phyloP scores from a whole-genome alignment of 805 yeast species.

The Kazachstania kunashirensis region DNA sequence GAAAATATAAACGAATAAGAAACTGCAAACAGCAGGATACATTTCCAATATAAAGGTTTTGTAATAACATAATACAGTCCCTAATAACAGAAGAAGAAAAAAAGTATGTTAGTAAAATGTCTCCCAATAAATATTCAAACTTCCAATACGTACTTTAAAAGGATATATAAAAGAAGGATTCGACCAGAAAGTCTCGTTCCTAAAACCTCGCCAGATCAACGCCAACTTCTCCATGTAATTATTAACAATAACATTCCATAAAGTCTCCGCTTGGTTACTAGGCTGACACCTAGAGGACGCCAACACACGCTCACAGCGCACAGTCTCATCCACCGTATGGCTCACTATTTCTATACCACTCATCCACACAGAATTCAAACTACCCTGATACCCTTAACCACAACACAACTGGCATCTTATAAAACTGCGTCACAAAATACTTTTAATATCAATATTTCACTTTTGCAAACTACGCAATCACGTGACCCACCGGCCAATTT shows the following conservation, averaged over 20 bases:
- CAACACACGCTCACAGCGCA: background rate
- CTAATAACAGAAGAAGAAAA: constrained; percentile 7
- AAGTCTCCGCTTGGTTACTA: no score
- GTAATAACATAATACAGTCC: constrained; percentile 21
- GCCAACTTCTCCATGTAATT: background rate
- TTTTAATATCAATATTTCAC: no score
- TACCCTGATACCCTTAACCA: no score
- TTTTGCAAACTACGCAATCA: no score
- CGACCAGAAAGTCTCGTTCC: background rate
- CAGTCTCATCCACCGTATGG: background rate
- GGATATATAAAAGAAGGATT: background rate
- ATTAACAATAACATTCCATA: background rate
- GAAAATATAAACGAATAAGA: constrained; percentile 18
- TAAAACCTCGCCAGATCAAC: background rate
- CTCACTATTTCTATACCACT: background rate
- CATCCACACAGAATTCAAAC: no score
- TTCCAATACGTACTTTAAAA: background rate
- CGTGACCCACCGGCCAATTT: no score
- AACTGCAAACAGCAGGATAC: constrained; percentile 16
- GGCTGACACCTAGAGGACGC: no score
- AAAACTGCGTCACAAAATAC: no score
- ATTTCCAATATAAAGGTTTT: constrained; percentile 23
- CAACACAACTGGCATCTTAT: no score
- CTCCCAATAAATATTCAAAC: background rate
- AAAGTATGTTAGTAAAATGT: background rate